Percentiles rank a stretch among this genome's conserved stretches.
Evolutionary conservation across 352 stramenopile genomes (phyloP).

Genomic region (Globisporangium acanthophoron): DNA sequence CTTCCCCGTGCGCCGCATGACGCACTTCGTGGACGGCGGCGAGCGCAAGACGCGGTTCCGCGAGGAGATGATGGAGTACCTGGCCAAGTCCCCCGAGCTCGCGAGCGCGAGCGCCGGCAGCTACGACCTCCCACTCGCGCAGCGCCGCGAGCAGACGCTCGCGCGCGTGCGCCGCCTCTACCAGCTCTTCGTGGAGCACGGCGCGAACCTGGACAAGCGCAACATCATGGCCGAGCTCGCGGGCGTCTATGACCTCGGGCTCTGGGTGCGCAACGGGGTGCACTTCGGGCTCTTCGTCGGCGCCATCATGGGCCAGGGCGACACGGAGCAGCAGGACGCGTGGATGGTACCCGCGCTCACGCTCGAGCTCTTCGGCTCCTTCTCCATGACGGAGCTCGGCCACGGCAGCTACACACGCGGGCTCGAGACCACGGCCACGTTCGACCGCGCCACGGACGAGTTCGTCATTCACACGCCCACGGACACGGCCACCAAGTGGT

Average conservation of each 20-base stretch:
- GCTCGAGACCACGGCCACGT: conserved; percentile 96
- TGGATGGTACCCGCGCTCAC: conserved; percentile 73
- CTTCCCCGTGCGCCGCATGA: conserved; percentile 53
- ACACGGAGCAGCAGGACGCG: conserved; percentile 76
- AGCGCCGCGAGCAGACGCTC: conserved; percentile 47
- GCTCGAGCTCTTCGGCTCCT: conserved; percentile 81
- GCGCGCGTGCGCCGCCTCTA: conserved; percentile 51
- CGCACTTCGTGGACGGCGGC: conserved; percentile 55
- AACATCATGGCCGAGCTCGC: conserved; percentile 56
- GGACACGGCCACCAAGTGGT: conserved; percentile 95
- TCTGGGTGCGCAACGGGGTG: conserved; percentile 73
- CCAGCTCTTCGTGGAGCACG: conserved; percentile 56
- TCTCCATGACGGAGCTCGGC: conserved; percentile 90
- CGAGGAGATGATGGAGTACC: conserved; percentile 41
- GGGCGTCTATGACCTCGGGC: conserved; percentile 58
- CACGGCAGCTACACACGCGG: conserved; percentile 83
- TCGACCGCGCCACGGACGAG: conserved; percentile 81
- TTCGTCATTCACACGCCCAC: conserved; percentile 96
- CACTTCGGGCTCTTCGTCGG: conserved; percentile 83
- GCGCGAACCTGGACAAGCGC: conserved; percentile 43
- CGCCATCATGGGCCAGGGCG: conserved; percentile 65
- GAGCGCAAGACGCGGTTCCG: conserved; percentile 33
- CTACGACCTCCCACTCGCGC: conserved; percentile 47
- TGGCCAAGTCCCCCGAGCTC: conserved; percentile 46
- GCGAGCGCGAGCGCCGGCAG: conserved; percentile 17